Base-by-base conservation (phyloP, 78 protist species). In the Acrasis kona region DNA sequence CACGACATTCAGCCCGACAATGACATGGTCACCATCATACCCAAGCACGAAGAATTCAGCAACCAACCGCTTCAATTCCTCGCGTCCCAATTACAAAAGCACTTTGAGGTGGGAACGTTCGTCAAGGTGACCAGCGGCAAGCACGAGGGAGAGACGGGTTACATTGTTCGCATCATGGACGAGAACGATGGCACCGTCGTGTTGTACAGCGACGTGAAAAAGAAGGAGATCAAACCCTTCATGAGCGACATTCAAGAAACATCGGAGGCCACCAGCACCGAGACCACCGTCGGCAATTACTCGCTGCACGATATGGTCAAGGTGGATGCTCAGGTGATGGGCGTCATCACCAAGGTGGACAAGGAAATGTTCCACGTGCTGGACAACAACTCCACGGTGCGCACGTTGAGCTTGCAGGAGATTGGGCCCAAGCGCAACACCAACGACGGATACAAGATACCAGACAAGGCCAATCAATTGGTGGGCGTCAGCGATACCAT, bases 141-240 rank as follows among this genome's bases (percentile, higher is more conserved):
- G 36, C 79, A 76, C 65, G 19, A 31, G 10, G 84, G 84, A 36
- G 77, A 71, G 58, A 74, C 82, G 2, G 84, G 84, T n/a, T 28
- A 38, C 10, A 10, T 80, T 3, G 81, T 80, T 39, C 28, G 36
- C 37, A 79, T 80, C 57, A 73, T 42, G 10, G 72, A 5, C 12
- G 2, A 75, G 31, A n/a, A n/a, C n/a, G n/a, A n/a, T n/a, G n/a
- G n/a, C n/a, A 0, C 0, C 39, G 78, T 76, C 36, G 0, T 7
- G 30, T 27, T 80, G 37, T 74, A 72, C 7, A 6, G 39, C n/a
- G 84, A 80, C 28, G 74, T 78, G n/a, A 27, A 32, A 12, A 30
- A 64, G 39, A 1, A 1, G 10, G 81, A 80, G 58, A 73, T 19
- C 66, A n/a, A 1, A 6, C 77, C 74, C 65, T 38, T 10, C 3